Evolutionary conservation across 2,329 filamentous ascomycete genomes (phyloP).

Genomic region (Pseudogymnoascus verrucosus): DNA sequence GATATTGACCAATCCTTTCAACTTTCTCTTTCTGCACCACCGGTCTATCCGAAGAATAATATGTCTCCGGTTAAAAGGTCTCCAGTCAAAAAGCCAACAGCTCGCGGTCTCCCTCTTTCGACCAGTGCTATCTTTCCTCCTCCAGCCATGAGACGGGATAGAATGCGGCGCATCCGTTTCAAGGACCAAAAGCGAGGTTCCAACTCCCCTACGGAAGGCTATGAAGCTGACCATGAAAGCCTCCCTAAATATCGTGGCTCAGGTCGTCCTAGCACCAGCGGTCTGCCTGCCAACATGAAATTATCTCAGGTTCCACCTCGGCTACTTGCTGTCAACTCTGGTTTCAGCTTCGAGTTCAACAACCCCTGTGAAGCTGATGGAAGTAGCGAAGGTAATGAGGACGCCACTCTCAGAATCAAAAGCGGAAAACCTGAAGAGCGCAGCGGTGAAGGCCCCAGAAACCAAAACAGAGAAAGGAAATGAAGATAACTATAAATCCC

Average conservation of each 20-base stretch:
- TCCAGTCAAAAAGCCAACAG: background rate
- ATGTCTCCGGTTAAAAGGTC: background rate
- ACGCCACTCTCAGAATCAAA: background rate
- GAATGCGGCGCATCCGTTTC: background rate
- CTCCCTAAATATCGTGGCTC: background rate
- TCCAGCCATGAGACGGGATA: background rate
- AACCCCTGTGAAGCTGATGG: background rate
- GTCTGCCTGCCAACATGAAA: background rate
- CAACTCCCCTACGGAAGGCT: background rate
- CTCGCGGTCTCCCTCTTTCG: background rate
- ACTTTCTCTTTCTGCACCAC: background rate
- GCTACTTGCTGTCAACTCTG: background rate
- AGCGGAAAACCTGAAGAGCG: background rate
- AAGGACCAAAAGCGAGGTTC: background rate
- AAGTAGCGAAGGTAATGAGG: background rate
- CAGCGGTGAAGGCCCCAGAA: background rate
- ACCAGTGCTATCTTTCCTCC: background rate
- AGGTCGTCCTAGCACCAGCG: background rate
- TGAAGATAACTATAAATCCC: background rate
- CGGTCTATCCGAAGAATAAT: background rate
- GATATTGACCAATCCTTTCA: slow-evolving; percentile 1
- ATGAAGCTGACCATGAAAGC: background rate
- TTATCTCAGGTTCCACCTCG: background rate
- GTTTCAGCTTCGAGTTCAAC: slow-evolving; percentile 1
- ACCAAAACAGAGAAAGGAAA: background rate